phyloP scores from a whole-genome alignment of 345 rosid genomes.

The Clausena lansium region DNA sequence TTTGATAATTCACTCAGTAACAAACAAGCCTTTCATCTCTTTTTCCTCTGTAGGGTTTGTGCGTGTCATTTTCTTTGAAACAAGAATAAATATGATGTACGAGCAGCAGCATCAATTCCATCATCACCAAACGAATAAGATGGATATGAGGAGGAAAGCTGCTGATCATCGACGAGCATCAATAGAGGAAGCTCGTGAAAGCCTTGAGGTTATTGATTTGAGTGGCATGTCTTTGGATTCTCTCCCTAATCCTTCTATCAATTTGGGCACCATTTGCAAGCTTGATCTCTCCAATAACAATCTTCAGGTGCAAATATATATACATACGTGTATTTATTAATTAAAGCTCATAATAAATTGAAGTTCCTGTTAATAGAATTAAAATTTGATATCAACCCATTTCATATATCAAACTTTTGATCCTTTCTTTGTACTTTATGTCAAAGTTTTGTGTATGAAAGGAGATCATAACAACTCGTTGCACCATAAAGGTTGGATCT shows the following conservation, averaged over 20 bases:
- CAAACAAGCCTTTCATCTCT: too few relatives aligned
- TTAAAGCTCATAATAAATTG: not conserved
- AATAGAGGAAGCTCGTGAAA: constrained; percentile 23
- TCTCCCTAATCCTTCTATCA: constrained; percentile 56
- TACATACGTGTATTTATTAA: not conserved
- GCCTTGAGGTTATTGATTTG: constrained; percentile 55
- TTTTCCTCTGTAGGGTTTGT: not conserved
- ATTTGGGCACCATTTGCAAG: constrained; percentile 56
- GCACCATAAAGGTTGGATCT: too few relatives aligned
- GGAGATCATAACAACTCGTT: too few relatives aligned
- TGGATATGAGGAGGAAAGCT: constrained; percentile 15
- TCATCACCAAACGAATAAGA: constrained; percentile 15
- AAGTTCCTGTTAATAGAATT: too few relatives aligned
- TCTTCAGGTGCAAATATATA: constrained; percentile 49
- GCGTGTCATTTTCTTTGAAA: not conserved
- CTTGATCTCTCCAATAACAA: constrained; percentile 84
- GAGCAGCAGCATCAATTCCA: constrained; percentile 34
- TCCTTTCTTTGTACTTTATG: not conserved
- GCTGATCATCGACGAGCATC: not conserved
- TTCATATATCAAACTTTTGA: not conserved
- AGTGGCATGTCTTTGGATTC: constrained; percentile 66
- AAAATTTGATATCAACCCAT: not conserved
- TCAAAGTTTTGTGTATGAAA: too few relatives aligned
- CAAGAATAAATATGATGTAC: constrained; percentile 28
- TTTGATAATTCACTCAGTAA: not conserved